phyloP scores from a whole-genome alignment of 495 filamentous ascomycete genomes.

The Penicillium tannophilum region DNA sequence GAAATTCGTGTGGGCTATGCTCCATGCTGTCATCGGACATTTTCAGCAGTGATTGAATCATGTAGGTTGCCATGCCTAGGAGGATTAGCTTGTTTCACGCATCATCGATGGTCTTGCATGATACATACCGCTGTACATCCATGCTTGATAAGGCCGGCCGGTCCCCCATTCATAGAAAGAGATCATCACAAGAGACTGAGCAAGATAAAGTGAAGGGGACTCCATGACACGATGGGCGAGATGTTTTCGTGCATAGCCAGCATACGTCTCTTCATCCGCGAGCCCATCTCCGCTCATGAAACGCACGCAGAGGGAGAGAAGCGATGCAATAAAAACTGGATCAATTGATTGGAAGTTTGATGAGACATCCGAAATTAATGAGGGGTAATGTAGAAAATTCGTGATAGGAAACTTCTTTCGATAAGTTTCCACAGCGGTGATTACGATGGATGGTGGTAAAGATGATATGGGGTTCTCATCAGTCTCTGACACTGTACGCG shows the following conservation, averaged over 20 bases:
- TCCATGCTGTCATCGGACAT: conserved; percentile 50
- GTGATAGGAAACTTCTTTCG: conserved; percentile 46
- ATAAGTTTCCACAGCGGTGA: conserved; percentile 44
- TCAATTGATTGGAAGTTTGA: conserved; percentile 36
- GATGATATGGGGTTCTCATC: conserved; percentile 28
- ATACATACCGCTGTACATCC: conserved; percentile 49
- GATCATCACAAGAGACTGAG: conserved; percentile 47
- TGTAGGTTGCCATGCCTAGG: conserved; percentile 50
- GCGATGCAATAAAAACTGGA: conserved; percentile 43
- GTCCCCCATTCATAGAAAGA: conserved; percentile 49
- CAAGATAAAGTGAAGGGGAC: conserved; percentile 42
- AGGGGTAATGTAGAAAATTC: conserved; percentile 49
- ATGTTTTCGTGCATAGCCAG: conserved; percentile 40
- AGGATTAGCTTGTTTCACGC: conserved; percentile 6
- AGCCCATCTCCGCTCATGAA: conserved; percentile 37
- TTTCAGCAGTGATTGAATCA: conserved; percentile 49
- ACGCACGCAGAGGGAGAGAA: conserved; percentile 44
- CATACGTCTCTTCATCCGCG: conserved; percentile 36
- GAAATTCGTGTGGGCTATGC: conserved; percentile 41
- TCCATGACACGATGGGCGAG: conserved; percentile 44
- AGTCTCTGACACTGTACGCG: conserved; percentile 7
- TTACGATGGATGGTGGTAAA: conserved; percentile 34
- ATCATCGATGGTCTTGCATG: background rate
- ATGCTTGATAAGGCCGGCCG: conserved; percentile 46
- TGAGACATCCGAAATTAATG: conserved; percentile 45